Base-by-base conservation (phyloP, 73 alveolate genomes). In the Paramecium primaurelia region DNA sequence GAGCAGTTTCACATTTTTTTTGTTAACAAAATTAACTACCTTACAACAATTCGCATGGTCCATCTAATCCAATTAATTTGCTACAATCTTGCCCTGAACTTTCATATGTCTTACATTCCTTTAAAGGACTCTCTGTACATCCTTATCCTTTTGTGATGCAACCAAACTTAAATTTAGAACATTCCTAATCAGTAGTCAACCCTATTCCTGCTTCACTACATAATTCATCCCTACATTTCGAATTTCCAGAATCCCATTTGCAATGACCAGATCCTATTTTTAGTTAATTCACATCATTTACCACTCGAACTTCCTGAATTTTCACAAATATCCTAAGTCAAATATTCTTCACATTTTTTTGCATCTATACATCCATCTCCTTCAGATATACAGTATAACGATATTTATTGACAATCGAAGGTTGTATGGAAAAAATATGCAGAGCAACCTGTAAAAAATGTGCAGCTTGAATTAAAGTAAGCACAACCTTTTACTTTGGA, bases 391-490 rank as follows among this genome's bases (percentile, higher is more conserved):
- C 88, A 75, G 18, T 34, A 18, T 10, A 16, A 32, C 6, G 64
- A 34, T 34, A 75, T 75, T 18, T 37, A 18, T 75, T 75, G n/a
- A 20, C 88, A 75, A 75, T 34, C 88, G 10, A 45, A n/a, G 5
- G 42, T 75, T 14, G 88, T 34, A 9, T 37, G 42, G 38, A 32
- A 22, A 75, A 75, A 37, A 37, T 75, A 75, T 1, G 88, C 88
- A 9, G 88, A 34, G 69, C 88, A 75, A 34, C 88, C 88, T 22
- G 88, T 75, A 75, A 75, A 75, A 22, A 34, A 22, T 34, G 88
- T 75, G 36, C 88, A 75, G 7, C 38, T 32, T 14, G 28, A 37
- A 75, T 75, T 37, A 6, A 14, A 30, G 59, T 37, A 75, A 5
- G 88, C 58, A 45, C 88, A 75, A 10, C 88, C 88, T 22, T 32